phyloP scores from a whole-genome alignment of 2,329 filamentous ascomycete genomes.

The Colletotrichum phormii region DNA sequence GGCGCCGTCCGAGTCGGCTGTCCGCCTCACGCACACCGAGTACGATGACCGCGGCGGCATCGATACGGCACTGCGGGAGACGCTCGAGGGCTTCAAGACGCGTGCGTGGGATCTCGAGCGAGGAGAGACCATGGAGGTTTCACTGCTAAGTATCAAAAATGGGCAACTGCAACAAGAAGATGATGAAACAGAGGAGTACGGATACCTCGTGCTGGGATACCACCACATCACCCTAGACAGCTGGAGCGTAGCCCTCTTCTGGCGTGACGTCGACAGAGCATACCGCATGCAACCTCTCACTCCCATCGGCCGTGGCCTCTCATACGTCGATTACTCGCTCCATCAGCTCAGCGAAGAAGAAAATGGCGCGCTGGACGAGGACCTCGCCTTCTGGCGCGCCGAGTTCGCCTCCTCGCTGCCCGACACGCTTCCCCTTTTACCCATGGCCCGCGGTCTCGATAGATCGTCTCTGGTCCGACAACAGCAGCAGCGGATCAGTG shows the following conservation, averaged over 20 bases:
- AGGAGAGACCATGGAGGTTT: neutral
- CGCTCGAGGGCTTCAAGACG: no score
- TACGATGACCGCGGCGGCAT: no score
- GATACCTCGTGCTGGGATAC: neutral
- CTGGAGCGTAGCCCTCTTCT: neutral
- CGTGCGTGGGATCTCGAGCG: no score
- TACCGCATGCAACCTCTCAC: neutral
- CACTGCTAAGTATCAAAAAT: neutral
- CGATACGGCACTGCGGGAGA: no score
- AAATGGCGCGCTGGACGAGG: neutral
- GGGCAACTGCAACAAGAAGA: no score
- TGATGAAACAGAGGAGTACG: no score
- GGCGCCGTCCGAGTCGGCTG: neutral
- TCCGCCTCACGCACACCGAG: no score
- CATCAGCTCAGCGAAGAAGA: neutral
- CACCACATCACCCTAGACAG: conserved; percentile 1
- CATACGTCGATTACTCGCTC: neutral
- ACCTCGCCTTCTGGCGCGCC: neutral
- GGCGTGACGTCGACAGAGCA: neutral
- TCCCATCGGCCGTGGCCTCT: no score
- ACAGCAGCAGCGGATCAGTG: neutral
- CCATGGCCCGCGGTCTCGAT: neutral
- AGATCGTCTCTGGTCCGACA: neutral
- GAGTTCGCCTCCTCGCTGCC: neutral
- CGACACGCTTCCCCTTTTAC: neutral